A percentile compares a stretch with the other conserved stretches of the same genome.
These are phyloP conservation scores for Beauveria australis DNA, from an alignment of 2,329 filamentous ascomycete genomes.

Conservation along the genomic window DNA sequence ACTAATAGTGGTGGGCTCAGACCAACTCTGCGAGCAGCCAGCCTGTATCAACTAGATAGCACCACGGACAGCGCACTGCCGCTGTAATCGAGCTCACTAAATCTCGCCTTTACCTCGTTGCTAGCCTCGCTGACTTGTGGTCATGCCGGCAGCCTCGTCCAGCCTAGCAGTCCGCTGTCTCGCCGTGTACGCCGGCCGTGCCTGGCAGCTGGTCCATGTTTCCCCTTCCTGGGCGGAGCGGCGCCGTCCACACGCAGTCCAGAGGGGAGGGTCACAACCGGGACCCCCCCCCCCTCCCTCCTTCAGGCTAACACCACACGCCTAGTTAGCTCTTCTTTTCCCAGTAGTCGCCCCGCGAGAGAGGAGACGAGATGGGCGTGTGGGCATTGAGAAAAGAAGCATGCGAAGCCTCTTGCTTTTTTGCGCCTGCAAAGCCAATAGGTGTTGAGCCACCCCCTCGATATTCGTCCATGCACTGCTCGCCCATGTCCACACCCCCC, in stretches of 20 bases:
- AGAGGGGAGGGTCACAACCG: not conserved
- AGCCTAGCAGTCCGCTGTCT: not conserved
- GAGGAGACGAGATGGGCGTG: conserved; percentile 7
- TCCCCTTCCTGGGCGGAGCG: conserved; percentile 1
- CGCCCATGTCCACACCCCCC: not conserved
- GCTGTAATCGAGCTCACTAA: not conserved
- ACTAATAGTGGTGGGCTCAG: not conserved
- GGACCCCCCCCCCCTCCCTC: not conserved
- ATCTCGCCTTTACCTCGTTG: not conserved
- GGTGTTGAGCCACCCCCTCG: not conserved
- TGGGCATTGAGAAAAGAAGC: conserved; percentile 8
- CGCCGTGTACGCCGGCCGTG: not conserved
- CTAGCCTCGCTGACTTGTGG: not conserved
- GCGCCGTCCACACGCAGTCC: not conserved
- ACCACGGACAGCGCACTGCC: not conserved
- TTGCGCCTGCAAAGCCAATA: conserved; percentile 6
- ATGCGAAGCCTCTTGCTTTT: conserved; percentile 4
- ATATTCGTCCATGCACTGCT: not conserved
- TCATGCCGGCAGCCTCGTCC: conserved; percentile 5
- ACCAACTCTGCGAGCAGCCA: not conserved
- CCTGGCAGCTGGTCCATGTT: not conserved
- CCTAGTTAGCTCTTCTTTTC: conserved; percentile 2
- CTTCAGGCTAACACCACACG: not conserved
- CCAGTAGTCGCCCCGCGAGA: conserved; percentile 2
- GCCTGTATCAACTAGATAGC: not conserved